Evolutionary conservation across 2,329 filamentous ascomycete genomes (phyloP).

Genomic region (Colletotrichum cuscutae): DNA sequence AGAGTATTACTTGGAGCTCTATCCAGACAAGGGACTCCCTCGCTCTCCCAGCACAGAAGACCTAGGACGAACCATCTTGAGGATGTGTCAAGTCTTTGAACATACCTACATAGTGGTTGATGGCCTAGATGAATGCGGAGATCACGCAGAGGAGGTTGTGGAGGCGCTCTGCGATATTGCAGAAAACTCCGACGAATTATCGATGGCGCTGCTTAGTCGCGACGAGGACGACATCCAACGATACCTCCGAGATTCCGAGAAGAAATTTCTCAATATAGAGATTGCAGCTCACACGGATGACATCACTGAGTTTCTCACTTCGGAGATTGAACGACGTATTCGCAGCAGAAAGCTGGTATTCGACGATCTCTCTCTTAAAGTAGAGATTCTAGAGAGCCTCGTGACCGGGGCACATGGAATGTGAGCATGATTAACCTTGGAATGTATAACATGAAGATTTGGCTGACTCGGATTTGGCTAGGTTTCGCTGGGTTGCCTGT

Average conservation of each 20-base stretch:
- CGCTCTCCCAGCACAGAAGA: accelerated
- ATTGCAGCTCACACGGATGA: conserved; percentile 4
- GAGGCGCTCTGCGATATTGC: not conserved
- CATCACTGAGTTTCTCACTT: not conserved
- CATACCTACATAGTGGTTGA: not conserved
- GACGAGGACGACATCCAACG: not conserved
- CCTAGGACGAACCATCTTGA: not conserved
- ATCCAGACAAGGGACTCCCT: not conserved
- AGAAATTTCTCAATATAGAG: not conserved
- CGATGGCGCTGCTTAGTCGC: conserved; percentile 13
- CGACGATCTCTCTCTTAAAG: not conserved
- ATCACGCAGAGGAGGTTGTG: not conserved
- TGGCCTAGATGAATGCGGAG: not conserved
- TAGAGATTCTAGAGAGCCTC: not conserved
- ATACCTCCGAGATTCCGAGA: not conserved
- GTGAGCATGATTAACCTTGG: not conserved
- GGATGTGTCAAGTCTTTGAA: not conserved
- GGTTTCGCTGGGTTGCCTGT: conserved; percentile 25
- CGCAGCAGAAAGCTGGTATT: not conserved
- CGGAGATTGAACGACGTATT: not conserved
- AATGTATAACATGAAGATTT: not conserved
- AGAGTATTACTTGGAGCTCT: not conserved
- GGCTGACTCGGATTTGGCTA: not conserved
- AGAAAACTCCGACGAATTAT: not conserved
- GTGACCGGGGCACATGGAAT: not conserved